These are phyloP conservation scores for Trichoderma hamatum DNA, from an alignment of 2,329 filamentous ascomycete species.

Conservation along the genomic window DNA sequence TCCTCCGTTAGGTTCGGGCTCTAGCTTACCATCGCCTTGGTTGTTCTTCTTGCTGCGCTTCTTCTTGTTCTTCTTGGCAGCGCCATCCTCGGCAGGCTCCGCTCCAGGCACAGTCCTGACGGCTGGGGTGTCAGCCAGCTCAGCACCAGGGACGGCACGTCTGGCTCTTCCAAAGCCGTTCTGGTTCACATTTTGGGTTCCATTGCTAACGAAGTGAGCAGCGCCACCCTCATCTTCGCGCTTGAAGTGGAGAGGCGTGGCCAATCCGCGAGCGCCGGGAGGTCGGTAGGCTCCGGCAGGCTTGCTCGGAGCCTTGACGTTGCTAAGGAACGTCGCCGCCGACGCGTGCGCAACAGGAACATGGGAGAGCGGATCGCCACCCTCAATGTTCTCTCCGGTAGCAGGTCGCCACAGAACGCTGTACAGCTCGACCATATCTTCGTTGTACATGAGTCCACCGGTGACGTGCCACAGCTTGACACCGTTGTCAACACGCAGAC, in stretches of 20 bases:
- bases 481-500: slow-evolving; percentile 94
- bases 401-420: slow-evolving; percentile 86
- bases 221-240: slow-evolving; percentile 95
- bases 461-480: slow-evolving; percentile 93
- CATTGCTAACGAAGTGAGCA: slow-evolving; percentile 80
- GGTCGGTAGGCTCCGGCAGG: slow-evolving; percentile 96
- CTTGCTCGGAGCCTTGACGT: slow-evolving; percentile 92
- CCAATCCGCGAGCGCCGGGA: slow-evolving; percentile 85
- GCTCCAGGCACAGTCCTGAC: slow-evolving; percentile 68
- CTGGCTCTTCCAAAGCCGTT: slow-evolving; percentile 81
- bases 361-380: slow-evolving; percentile 71
- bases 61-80: slow-evolving; percentile 99
- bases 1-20: slow-evolving; percentile 50
- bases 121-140: slow-evolving; percentile 70
- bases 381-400: slow-evolving; percentile 58
- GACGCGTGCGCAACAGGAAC: slow-evolving; percentile 81
- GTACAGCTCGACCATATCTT: slow-evolving; percentile 94
- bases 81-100: slow-evolving; percentile 67
- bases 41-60: slow-evolving; percentile 91
- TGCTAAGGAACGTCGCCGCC: slow-evolving; percentile 78
- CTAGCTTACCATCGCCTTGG: slow-evolving; percentile 67
- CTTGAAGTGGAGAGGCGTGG: slow-evolving; percentile 92
- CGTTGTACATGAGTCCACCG: slow-evolving; percentile 88
- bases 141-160: slow-evolving; percentile 84
- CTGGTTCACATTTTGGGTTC: slow-evolving; percentile 66